A percentile compares a stretch with the other conserved stretches of the same genome.
These are phyloP conservation scores for Microsporum audouinii DNA, from an alignment of 2,329 filamentous ascomycete genomes.

Conservation along the genomic window DNA sequence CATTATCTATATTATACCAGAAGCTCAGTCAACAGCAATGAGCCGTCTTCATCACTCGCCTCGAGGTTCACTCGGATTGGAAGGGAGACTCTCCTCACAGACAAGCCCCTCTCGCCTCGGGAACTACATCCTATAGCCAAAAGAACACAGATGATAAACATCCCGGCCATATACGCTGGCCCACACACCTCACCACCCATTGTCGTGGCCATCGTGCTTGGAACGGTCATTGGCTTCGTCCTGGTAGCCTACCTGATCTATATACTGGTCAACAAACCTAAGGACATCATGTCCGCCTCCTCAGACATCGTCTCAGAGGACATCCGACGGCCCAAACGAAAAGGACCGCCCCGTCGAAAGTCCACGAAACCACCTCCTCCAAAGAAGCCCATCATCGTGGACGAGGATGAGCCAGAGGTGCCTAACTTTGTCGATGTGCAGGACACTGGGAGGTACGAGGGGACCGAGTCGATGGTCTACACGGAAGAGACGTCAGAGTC, in stretches of 20 bases:
- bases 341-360: neutral
- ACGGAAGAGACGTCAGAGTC: neutral
- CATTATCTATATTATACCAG: neutral
- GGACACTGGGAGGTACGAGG: neutral
- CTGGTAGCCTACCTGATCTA: neutral
- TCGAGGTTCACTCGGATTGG: neutral
- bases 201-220: conserved; percentile 48
- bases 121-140: neutral
- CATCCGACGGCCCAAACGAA: neutral
- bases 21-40: neutral
- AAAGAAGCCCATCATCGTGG: neutral
- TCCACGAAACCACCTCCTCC: neutral
- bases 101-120: neutral
- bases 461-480: neutral
- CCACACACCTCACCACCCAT: conserved; percentile 45
- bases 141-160: conserved; percentile 34
- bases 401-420: neutral
- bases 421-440: neutral
- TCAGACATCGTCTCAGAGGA: neutral
- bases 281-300: neutral
- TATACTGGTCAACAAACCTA: neutral
- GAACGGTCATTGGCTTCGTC: conserved; percentile 41
- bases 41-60: neutral
- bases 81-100: no score
- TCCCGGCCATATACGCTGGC: conserved; percentile 51